Percentiles rank a stretch among this genome's conserved stretches.
Conservation (phyloP, 257 asterid genomes). For the Nyctanthes arbortristis region DNA sequence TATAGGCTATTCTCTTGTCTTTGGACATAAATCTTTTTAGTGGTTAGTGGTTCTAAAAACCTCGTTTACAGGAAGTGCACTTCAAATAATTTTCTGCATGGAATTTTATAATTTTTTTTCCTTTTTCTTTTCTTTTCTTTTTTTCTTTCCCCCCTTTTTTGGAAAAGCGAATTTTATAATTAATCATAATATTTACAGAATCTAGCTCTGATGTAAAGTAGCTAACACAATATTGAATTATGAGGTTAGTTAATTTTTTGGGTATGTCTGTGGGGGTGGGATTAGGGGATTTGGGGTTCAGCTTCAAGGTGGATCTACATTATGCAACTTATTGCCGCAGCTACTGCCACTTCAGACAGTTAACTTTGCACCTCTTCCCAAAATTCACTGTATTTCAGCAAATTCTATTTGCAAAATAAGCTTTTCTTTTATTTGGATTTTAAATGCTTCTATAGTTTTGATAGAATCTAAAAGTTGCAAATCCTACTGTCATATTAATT, state of each 20-base stretch:
- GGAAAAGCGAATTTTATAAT: not conserved
- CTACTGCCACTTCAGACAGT: slow-evolving; percentile 4
- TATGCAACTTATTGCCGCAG: slow-evolving; percentile 14
- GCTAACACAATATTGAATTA: not conserved
- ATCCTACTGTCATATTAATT: not conserved
- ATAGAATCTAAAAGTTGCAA: slow-evolving; percentile 5
- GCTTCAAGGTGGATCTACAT: not conserved
- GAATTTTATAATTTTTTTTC: too few relatives aligned
- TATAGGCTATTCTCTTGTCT: too few relatives aligned
- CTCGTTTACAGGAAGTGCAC: too few relatives aligned
- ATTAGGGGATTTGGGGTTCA: too few relatives aligned
- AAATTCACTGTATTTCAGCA: slow-evolving; percentile 1
- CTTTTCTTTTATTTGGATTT: slow-evolving; percentile 3
- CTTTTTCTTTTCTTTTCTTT: too few relatives aligned
- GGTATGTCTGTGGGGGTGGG: too few relatives aligned
- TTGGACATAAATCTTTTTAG: not conserved
- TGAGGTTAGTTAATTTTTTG: not conserved
- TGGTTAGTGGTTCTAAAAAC: not conserved
- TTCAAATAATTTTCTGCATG: too few relatives aligned
- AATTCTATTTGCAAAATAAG: slow-evolving; percentile 6
- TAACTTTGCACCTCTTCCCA: not conserved
- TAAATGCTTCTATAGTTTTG: not conserved
- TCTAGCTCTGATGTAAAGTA: not conserved
- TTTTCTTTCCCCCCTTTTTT: too few relatives aligned
- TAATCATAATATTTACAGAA: too few relatives aligned